Base-by-base conservation (phyloP, 2,329 filamentous ascomycete species). In the Fusarium metavorans region DNA sequence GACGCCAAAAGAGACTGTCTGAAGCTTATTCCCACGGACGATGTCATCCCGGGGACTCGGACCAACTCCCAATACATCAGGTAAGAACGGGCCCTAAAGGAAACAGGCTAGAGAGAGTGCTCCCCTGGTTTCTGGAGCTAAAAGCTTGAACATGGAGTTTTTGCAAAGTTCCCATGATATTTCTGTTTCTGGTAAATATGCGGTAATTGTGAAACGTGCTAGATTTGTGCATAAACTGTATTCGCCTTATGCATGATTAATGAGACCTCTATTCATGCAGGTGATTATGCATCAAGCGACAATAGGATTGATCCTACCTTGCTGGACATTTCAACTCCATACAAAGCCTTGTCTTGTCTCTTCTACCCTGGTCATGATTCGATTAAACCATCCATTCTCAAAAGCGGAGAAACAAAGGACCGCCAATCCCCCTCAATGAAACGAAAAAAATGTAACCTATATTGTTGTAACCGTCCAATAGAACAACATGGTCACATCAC, bases 331-430 rank as follows among this genome's bases (percentile, higher is more conserved):
- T 45, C 43, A 45, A 45, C 25, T 30, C 48, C 25, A 52, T 30
- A 52, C 48, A 52, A 52, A 52, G 48, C 16, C 27, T 52, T 52
- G 48, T 30, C 16, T 30, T 10, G 14, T 37, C 35, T 37, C 14
- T 37, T 56, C n/a, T n/a, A 23, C 52, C n/a, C 52, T 34, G 7
- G 23, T 48, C 14, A 25, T 18, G 4, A 25, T 48, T 25, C 23
- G 43, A 48, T 48, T 16, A 48, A 41, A 25, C 11, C 27, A 20
- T 14, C n/a, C 30, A 57, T 57, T 37, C 34, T 37, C n/a, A 25
- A 43, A 41, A 50, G 59, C 50, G 66, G 50, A 50, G 52, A 58
- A 74, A 72, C 48, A 35, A 64, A 72, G 64, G 52, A 34, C 68
- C 67, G 64, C 67, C 65, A 73, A 63, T 45, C 50, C 27, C 52